These are phyloP conservation scores for Rosa multiflora DNA, from an alignment of 306 rosid species.

Conservation along the genomic window DNA sequence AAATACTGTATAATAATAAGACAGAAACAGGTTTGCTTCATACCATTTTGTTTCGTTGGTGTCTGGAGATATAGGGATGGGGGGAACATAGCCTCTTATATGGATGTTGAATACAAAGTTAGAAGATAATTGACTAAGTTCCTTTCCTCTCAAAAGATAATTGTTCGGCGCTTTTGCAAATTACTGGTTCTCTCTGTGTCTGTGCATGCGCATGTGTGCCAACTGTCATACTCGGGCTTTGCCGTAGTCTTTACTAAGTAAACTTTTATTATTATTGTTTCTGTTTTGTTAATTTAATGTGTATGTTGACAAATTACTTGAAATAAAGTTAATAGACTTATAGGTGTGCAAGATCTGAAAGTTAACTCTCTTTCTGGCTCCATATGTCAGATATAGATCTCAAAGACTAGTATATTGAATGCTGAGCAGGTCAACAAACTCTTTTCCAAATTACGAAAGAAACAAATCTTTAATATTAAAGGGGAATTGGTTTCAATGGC, in stretches of 20 bases:
- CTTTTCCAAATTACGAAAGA: not conserved
- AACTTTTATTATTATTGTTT: not conserved
- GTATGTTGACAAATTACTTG: not conserved
- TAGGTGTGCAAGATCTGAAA: not conserved
- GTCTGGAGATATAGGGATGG: not conserved
- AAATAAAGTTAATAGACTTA: not conserved
- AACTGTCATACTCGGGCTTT: not conserved
- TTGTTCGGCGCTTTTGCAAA: not conserved
- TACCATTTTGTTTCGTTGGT: not conserved
- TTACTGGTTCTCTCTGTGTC: not conserved
- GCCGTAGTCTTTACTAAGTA: not conserved
- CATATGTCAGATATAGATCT: not conserved
- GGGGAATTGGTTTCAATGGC: not conserved
- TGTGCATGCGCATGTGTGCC: not conserved
- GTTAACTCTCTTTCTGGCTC: not conserved
- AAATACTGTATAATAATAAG: no score
- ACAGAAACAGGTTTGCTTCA: not conserved
- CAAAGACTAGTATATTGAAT: not conserved
- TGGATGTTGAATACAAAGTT: not conserved
- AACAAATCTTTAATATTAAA: not conserved
- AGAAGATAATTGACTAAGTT: not conserved
- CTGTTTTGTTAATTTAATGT: not conserved
- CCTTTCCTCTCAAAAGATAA: not conserved
- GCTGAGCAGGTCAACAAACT: not conserved
- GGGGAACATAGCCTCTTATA: no score